phyloP scores from a whole-genome alignment of 176 grass and related monocot genomes.

The Canna indica region DNA sequence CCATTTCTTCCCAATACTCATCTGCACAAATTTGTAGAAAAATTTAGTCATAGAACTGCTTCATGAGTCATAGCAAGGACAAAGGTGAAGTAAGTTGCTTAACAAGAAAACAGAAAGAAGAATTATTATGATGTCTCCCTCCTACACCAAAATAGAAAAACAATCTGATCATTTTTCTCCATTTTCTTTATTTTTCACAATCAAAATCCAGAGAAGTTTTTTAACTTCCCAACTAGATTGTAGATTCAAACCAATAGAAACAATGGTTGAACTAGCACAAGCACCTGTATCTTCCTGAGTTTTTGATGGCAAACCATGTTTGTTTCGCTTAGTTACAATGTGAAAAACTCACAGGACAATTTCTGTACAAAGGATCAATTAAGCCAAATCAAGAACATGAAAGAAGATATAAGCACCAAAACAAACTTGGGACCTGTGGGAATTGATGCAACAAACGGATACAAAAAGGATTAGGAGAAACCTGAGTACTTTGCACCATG shows the following conservation, averaged over 20 bases:
- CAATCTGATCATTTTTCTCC: neutral
- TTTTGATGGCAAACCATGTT: too few relatives aligned
- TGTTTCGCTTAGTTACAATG: too few relatives aligned
- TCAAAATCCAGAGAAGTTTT: neutral
- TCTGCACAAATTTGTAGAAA: constrained; percentile 34
- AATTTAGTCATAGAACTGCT: neutral
- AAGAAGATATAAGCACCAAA: too few relatives aligned
- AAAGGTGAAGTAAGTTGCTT: neutral
- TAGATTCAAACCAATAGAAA: neutral
- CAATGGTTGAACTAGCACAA: neutral
- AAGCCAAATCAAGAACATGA: too few relatives aligned
- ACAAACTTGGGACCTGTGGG: too few relatives aligned
- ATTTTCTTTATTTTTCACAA: neutral
- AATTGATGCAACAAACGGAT: too few relatives aligned
- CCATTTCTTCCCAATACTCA: constrained; percentile 97
- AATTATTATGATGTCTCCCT: neutral
- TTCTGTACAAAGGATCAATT: too few relatives aligned
- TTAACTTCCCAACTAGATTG: neutral
- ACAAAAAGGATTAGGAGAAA: too few relatives aligned
- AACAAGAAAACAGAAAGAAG: neutral
- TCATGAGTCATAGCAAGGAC: neutral
- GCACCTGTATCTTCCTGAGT: neutral
- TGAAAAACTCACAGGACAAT: too few relatives aligned
- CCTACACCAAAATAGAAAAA: neutral
- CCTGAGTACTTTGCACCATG: too few relatives aligned